Conservation (phyloP, 257 asterid genomes). For the Schizonepeta tenuifolia region DNA sequence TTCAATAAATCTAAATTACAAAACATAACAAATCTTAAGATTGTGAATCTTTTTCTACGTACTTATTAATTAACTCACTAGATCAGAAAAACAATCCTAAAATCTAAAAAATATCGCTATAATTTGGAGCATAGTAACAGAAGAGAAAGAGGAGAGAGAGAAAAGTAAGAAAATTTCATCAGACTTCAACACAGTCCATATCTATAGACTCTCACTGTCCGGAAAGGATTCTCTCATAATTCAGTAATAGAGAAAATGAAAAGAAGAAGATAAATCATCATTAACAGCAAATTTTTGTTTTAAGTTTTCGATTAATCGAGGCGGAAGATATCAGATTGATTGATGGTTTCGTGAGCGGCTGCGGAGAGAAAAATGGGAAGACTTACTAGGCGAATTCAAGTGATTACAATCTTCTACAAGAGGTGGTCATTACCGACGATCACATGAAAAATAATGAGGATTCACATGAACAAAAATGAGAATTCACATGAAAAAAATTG, state of each 20-base stretch:
- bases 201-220: slow-evolving; percentile 43
- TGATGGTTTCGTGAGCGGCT: slow-evolving; percentile 35
- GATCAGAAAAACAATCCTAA: slow-evolving; percentile 32
- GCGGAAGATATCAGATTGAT: slow-evolving; percentile 37
- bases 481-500: too few relatives aligned
- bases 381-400: slow-evolving; percentile 65
- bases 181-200: slow-evolving; percentile 50
- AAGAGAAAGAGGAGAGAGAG: slow-evolving; percentile 37
- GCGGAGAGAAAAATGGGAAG: slow-evolving; percentile 49
- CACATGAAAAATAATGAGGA: too few relatives aligned
- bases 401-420: slow-evolving; percentile 87
- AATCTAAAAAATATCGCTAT: slow-evolving; percentile 44
- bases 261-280: not conserved
- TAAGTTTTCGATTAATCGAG: slow-evolving; percentile 7
- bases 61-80: slow-evolving; percentile 2
- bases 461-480: too few relatives aligned
- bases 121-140: slow-evolving; percentile 41
- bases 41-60: too few relatives aligned
- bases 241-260: slow-evolving; percentile 14
- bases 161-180: slow-evolving; percentile 30
- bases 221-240: slow-evolving; percentile 17
- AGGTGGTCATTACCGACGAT: too few relatives aligned
- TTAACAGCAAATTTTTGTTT: not conserved
- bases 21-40: too few relatives aligned
- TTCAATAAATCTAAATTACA: too few relatives aligned